Conservation (phyloP, 192 early-diverging fungal species). For the Coemansia sp. region DNA sequence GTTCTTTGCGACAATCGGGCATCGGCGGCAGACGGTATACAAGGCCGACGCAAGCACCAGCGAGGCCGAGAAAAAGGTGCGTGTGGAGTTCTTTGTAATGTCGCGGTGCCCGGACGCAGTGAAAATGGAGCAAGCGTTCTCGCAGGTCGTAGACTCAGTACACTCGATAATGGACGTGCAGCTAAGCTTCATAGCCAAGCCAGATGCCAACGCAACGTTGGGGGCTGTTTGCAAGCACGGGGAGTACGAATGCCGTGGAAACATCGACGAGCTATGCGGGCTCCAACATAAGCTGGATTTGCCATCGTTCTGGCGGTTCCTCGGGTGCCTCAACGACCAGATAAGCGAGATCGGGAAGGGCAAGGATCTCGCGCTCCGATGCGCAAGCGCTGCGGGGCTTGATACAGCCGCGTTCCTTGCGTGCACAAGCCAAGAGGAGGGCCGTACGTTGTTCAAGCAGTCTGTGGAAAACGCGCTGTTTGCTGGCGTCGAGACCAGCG, state of each 20-base stretch:
- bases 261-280: constrained; percentile 54
- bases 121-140: constrained; percentile 55
- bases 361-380: constrained; percentile 28
- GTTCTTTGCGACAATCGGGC: not conserved
- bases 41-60: not conserved
- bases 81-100: constrained; percentile 73
- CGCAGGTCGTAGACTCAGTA: constrained; percentile 37
- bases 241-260: constrained; percentile 57
- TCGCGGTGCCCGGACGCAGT: constrained; percentile 69
- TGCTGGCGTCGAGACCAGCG: constrained; percentile 58
- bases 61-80: constrained; percentile 37
- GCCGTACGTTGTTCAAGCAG: constrained; percentile 52
- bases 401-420: constrained; percentile 49
- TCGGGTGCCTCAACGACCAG: constrained; percentile 37
- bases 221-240: constrained; percentile 59
- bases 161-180: constrained; percentile 52
- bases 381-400: constrained; percentile 41
- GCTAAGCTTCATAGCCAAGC: constrained; percentile 54
- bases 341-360: constrained; percentile 28
- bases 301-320: constrained; percentile 45
- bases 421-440: constrained; percentile 46
- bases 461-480: constrained; percentile 55
- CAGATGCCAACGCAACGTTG: constrained; percentile 36
- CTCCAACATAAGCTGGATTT: constrained; percentile 31
- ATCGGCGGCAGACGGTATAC: not conserved